Evolutionary conservation across 2,329 filamentous ascomycete species (phyloP), one percentile per base, ranked within the genome.

Genomic region (Sporothrix luriei): DNA sequence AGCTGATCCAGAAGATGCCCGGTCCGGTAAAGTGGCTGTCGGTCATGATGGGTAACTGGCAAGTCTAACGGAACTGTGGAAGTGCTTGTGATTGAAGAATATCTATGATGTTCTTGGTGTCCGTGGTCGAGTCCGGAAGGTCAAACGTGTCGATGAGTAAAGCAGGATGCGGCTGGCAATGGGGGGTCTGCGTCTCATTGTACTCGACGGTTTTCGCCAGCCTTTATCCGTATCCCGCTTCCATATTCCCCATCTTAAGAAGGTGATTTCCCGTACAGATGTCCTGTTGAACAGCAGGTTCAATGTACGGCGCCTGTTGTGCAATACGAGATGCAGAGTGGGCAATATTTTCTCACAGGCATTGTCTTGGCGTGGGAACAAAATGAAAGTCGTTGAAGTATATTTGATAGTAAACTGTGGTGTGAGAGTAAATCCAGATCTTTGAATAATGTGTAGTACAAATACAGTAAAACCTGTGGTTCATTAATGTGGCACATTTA

Each of bases 1-100:
- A 70, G 55, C 71, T 73, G 62, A 66, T 62, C 70, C 70, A 73
- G 43, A 73, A 72, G 1, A 71, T 64, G 7, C 70, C 70, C 1
- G 71, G 66, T 4, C 57, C 38, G n/a, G 57, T 46, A 21, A 62
- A 62, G 13, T 6, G 38, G 14, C 9, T 14, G 38, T 26, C 13
- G 14, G 57, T 5, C 57, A 62, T 62, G 38, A 7, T 43, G 9
- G n/a, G 13, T n/a, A 6, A 38, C 0, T 10, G 19, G 16, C 1
- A n/a, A 16, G 46, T 48, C 46, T 0, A 48, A 1, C 14, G 14
- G 40, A 46, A 46, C 4, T 16, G 16, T 7, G 16, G 46, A 48
- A n/a, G 48, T 49, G 6, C 48, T 21, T 9, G 19, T n/a, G 19
- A 10, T 7, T 10, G 33, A n/a, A 49, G 16, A n/a, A 19, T 16